These are phyloP conservation scores for Neoboletus subvelutipes DNA, from an alignment of 768 basidiomycete genomes.

Conservation along the genomic window DNA sequence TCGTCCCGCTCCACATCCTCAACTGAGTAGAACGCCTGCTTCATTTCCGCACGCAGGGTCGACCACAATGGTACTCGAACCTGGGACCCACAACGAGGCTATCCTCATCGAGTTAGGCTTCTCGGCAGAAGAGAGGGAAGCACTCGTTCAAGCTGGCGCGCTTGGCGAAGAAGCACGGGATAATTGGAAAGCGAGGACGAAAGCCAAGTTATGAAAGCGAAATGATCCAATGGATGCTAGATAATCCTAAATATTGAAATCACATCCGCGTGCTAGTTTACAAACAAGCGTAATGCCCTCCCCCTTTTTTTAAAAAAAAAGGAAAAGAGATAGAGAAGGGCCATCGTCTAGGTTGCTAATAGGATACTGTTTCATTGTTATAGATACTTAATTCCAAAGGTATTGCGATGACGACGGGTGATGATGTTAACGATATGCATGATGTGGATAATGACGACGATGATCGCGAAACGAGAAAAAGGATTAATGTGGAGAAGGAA, in stretches of 20 bases:
- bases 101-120: conserved; percentile 55
- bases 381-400: not conserved
- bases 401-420: not conserved
- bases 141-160: conserved; percentile 47
- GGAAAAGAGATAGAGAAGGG: not conserved
- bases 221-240: not conserved
- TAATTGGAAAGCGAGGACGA: conserved; percentile 15
- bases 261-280: conserved; percentile 10
- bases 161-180: conserved; percentile 38
- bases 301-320: not conserved
- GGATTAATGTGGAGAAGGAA: not conserved
- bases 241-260: not conserved
- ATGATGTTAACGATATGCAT: not conserved
- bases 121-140: conserved; percentile 37
- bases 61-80: conserved; percentile 30
- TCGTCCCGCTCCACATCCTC: conserved; percentile 61
- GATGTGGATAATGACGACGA: not conserved
- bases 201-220: conserved; percentile 26
- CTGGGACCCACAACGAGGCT: conserved; percentile 55
- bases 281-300: not conserved
- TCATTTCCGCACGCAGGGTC: conserved; percentile 8
- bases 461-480: not conserved
- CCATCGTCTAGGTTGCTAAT: conserved; percentile 14
- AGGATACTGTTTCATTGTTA: conserved; percentile 3
- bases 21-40: conserved; percentile 36